phyloP scores from a whole-genome alignment of 2,329 filamentous ascomycete genomes.

The Trichoderma sp. region DNA sequence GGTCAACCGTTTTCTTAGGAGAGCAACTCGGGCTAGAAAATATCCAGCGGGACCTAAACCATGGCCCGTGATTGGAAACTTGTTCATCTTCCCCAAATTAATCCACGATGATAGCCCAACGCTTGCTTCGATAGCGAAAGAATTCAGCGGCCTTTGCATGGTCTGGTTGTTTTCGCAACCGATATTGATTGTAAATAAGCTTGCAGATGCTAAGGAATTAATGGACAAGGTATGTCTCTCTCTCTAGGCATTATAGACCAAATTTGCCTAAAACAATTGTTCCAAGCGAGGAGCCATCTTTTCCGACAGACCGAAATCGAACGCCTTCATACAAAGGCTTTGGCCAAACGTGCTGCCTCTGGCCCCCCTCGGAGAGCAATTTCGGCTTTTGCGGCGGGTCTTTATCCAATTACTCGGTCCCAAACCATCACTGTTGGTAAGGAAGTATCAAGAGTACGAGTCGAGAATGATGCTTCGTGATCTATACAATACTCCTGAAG shows the following conservation, averaged over 20 bases:
- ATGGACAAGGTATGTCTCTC: not conserved
- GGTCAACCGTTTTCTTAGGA: not conserved
- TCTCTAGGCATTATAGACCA: not conserved
- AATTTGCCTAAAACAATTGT: not conserved
- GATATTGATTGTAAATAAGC: not conserved
- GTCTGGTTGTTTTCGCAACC: not conserved
- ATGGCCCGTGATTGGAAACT: constrained; percentile 12
- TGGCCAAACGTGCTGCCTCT: not conserved
- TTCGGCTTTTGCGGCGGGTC: not conserved
- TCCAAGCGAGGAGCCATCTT: not conserved
- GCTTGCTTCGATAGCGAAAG: not conserved
- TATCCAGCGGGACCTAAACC: constrained; percentile 1
- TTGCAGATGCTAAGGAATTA: constrained; percentile 5
- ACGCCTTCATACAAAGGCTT: not conserved
- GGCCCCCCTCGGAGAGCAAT: not conserved
- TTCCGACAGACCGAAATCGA: not conserved
- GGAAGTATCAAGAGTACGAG: constrained; percentile 13
- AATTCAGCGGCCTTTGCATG: not conserved
- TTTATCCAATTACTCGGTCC: not conserved
- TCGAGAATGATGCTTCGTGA: constrained; percentile 9
- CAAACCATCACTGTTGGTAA: not conserved
- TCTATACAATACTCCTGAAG: not conserved
- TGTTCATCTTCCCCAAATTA: not conserved
- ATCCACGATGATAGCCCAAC: not conserved
- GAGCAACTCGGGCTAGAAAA: not conserved